Evolutionary conservation across 148 eudicot genomes (phyloP).

Genomic region (Drosera capensis): DNA sequence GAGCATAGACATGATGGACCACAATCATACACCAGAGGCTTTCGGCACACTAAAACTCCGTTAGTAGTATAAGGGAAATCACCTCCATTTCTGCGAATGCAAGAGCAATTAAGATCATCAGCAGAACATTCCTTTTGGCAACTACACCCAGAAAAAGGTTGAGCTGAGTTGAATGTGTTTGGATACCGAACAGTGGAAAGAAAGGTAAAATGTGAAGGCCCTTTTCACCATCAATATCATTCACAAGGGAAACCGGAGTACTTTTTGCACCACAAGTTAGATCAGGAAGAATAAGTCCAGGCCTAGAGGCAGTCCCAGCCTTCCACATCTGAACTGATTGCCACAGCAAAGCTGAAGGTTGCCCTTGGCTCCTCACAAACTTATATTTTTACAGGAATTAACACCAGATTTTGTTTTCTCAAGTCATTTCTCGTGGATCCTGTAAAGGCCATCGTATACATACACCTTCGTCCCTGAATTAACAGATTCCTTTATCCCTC

Average conservation of each 20-base stretch:
- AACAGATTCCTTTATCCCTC: conserved; percentile 10
- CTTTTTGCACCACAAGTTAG: conserved; percentile 15
- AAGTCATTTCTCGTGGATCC: conserved; percentile 15
- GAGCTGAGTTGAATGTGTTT: conserved; percentile 4
- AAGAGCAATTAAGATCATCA: conserved; percentile 9
- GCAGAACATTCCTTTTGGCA: conserved; percentile 12
- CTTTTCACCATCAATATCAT: conserved; percentile 20
- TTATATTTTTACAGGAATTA: conserved; percentile 13
- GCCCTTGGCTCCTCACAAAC: conserved; percentile 16
- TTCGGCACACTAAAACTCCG: conserved; percentile 6
- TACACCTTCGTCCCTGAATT: conserved; percentile 8
- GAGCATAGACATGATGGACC: conserved; percentile 11
- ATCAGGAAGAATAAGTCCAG: conserved; percentile 13
- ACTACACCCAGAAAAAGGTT: conserved; percentile 10
- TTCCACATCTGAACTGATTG: conserved; percentile 17
- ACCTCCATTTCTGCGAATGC: conserved; percentile 13
- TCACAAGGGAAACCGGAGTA: conserved; percentile 18
- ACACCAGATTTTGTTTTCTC: conserved; percentile 17
- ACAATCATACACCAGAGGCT: conserved; percentile 12
- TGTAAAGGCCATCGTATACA: conserved; percentile 19
- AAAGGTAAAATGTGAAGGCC: conserved; percentile 15
- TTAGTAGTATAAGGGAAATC: conserved; percentile 9
- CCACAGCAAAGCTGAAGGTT: conserved; percentile 14
- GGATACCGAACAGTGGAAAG: conserved; percentile 2
- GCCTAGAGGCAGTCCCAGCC: conserved; percentile 6